Conservation (phyloP, 225 moss, liverwort and hornwort genomes). For the Sphagnum contortum region DNA sequence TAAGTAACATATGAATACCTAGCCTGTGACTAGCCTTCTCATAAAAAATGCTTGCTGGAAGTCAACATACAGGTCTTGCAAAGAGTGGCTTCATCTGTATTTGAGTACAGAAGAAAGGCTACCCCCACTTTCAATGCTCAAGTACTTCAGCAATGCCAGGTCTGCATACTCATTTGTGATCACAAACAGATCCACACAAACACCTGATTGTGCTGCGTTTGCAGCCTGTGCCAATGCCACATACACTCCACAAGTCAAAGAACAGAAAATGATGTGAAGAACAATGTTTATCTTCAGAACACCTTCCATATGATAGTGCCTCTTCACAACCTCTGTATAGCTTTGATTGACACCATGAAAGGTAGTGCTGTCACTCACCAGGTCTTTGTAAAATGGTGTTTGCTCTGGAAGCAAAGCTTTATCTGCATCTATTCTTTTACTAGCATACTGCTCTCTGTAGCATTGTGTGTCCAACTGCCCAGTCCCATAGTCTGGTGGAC, state of each 20-base stretch:
- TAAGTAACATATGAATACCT: no score
- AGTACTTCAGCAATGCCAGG: slow-evolving; percentile 90
- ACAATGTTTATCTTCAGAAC: not conserved
- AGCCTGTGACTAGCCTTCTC: no score
- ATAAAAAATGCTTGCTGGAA: not conserved
- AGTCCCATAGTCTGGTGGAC: slow-evolving; percentile 97
- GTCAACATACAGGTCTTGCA: slow-evolving; percentile 82
- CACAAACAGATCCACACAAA: slow-evolving; percentile 95
- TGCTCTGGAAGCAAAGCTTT: slow-evolving; percentile 97
- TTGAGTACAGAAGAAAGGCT: slow-evolving; percentile 77
- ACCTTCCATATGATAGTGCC: no score
- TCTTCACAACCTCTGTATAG: no score
- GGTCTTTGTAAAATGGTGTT: slow-evolving; percentile 93
- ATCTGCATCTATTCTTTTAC: slow-evolving; percentile 94
- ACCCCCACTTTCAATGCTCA: slow-evolving; percentile 98
- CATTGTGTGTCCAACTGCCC: slow-evolving; percentile 96
- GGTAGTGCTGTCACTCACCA: slow-evolving; percentile 69
- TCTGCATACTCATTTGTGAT: slow-evolving; percentile 99
- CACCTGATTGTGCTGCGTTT: slow-evolving; percentile 84
- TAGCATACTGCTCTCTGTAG: slow-evolving; percentile 96
- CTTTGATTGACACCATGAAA: no score
- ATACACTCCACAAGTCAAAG: not conserved
- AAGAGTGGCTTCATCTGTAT: slow-evolving; percentile 94
- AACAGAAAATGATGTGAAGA: not conserved
- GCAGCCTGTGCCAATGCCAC: slow-evolving; percentile 60